Base-by-base conservation (phyloP, 148 eudicot species). In the Persicaria maculosa region DNA sequence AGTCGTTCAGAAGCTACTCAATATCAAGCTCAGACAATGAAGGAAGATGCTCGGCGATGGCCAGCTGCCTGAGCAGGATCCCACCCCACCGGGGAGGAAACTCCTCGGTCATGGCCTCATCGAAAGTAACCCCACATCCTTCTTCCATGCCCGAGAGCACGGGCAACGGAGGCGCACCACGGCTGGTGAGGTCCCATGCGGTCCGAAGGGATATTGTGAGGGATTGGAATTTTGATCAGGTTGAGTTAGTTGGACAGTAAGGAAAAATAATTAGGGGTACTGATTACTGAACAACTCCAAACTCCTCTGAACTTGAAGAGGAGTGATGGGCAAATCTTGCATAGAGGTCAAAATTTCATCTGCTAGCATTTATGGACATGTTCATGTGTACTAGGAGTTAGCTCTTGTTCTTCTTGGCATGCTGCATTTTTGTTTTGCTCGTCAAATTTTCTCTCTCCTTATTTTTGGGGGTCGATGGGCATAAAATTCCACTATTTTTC, bases 61-160 rank as follows among this genome's bases (percentile, higher is more conserved):
- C 90, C 46, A 85, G 78, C 78, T 93, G 98, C 87, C 81, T 91
- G 78, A 79, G 74, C 45, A 79, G 84, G 83, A 83, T 86, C 73
- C 82, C 88, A 47, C 88, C 86, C 72, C 72, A 45, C 2, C 44
- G 72, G 43, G 79, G 77, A 65, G 80, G 89, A 36, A 81, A 81
- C 64, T 62, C 77, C 59, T 44, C 86, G 22, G 71, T 87, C 57
- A 76, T 74, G 50, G 71, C 97, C 62, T 82, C 93, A 22, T 86
- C 98, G 14, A 93, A 93, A 81, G 97, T 93, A 77, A 88, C 86
- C 44, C 98, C 98, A n/a, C 93, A 89, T 52, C 97, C 98, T 19
- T 75, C 22, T 14, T 65, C 78, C 52, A 58, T 80, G 40, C 75
- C 88, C 0, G 82, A 73, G 74, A 83, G 76, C 47, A 76, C 36